A percentile compares a stretch with the other conserved stretches of the same genome.
Conservation (phyloP, 768 basidiomycete genomes). For the Phlebiopsis flavidoalba region DNA sequence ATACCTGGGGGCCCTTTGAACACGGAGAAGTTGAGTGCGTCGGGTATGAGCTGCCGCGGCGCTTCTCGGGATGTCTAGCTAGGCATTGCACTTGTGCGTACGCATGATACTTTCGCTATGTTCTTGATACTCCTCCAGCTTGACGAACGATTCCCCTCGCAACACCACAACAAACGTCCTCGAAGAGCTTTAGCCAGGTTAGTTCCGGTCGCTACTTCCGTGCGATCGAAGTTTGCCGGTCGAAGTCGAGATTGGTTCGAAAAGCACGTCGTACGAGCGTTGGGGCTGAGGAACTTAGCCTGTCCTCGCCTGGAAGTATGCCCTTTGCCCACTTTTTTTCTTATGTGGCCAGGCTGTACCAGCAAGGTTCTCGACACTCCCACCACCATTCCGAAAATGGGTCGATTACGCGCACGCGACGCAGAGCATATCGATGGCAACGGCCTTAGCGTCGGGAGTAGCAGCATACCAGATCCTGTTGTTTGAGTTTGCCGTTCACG, state of each 20-base stretch:
- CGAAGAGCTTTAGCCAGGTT: constrained; percentile 56
- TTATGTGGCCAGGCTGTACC: too few species aligned
- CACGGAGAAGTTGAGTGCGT: constrained; percentile 56
- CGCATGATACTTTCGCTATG: constrained; percentile 40
- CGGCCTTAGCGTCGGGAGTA: constrained; percentile 49
- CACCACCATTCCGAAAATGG: constrained; percentile 30
- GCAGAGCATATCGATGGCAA: constrained; percentile 43
- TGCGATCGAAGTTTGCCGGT: constrained; percentile 55
- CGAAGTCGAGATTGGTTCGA: constrained; percentile 52
- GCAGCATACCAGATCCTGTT: constrained; percentile 57
- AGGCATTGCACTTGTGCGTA: constrained; percentile 31
- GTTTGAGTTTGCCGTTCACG: constrained; percentile 49
- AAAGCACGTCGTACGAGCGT: constrained; percentile 21
- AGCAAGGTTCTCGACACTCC: constrained; percentile 29
- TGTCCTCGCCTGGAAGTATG: constrained; percentile 21
- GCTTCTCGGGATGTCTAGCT: constrained; percentile 43
- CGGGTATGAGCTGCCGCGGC: constrained; percentile 47
- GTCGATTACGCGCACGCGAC: constrained; percentile 23
- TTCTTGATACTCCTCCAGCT: constrained; percentile 48
- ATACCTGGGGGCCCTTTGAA: constrained; percentile 72
- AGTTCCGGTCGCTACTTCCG: constrained; percentile 35
- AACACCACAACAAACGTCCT: constrained; percentile 61
- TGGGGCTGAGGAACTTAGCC: constrained; percentile 10
- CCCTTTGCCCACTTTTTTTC: constrained; percentile 26
- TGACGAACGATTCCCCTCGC: constrained; percentile 46